Evolutionary conservation across 208 protist genomes (phyloP).

Genomic region (Novymonas esmeraldas): DNA sequence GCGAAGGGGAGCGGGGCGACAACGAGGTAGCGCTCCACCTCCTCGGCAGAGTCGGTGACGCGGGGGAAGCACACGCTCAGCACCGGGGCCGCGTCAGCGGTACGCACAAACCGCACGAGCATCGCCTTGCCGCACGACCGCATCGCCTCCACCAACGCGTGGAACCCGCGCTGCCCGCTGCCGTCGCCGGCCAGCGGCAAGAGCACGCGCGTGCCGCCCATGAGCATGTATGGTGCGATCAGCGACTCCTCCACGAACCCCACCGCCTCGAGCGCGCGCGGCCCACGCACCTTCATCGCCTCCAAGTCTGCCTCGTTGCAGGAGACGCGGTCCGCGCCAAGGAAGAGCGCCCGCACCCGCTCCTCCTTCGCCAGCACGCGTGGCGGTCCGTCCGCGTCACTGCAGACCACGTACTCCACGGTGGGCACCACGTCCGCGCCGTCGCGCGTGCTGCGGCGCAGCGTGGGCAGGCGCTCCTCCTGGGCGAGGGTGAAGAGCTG

Average conservation of each 20-base stretch:
- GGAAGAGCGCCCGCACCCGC: slow-evolving; percentile 70
- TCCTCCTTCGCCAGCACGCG: slow-evolving; percentile 15
- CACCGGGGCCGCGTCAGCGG: slow-evolving; percentile 40
- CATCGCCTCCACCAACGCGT: slow-evolving; percentile 80
- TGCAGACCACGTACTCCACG: slow-evolving; percentile 24
- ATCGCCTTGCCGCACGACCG: slow-evolving; percentile 39
- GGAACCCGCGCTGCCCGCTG: slow-evolving; percentile 59
- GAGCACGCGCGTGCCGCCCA: slow-evolving; percentile 69
- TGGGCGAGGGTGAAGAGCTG: slow-evolving; percentile 74
- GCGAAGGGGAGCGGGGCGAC: slow-evolving; percentile 80
- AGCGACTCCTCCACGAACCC: slow-evolving; percentile 69
- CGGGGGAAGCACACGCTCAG: slow-evolving; percentile 69
- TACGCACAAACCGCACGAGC: slow-evolving; percentile 86
- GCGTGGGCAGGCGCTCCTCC: slow-evolving; percentile 52
- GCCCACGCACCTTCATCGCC: slow-evolving; percentile 55
- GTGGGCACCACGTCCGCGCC: slow-evolving; percentile 46
- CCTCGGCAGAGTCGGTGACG: slow-evolving; percentile 4
- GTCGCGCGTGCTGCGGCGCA: slow-evolving; percentile 51
- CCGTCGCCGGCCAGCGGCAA: slow-evolving; percentile 70
- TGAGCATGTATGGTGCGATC: slow-evolving; percentile 71
- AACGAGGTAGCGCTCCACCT: slow-evolving; percentile 48
- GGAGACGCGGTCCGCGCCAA: slow-evolving; percentile 82
- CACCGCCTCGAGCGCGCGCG: slow-evolving; percentile 66
- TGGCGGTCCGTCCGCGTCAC: slow-evolving; percentile 1
- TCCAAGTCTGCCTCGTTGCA: slow-evolving; percentile 76